Percentiles rank a stretch among this genome's conserved stretches.
These are phyloP conservation scores for Hypsizygus ulmarius DNA, from an alignment of 1,284 basidiomycete genomes.

Conservation along the genomic window DNA sequence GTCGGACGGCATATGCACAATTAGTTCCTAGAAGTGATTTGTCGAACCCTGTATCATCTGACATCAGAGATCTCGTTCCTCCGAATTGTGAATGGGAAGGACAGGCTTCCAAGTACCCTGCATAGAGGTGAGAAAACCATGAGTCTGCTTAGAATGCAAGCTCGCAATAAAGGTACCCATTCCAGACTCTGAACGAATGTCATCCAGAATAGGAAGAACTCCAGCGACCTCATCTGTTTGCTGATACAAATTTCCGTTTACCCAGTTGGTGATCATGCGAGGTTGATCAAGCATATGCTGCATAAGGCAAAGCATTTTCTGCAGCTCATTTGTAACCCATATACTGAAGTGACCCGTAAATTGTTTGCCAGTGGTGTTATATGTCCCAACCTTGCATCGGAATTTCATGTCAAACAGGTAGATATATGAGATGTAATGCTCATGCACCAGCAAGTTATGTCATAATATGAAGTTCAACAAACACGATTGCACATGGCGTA, in stretches of 20 bases:
- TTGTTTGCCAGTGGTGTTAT: constrained; percentile 18
- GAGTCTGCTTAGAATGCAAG: constrained; percentile 12
- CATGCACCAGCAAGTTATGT: constrained; percentile 16
- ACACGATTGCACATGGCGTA: constrained; percentile 19
- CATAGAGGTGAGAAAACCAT: constrained; percentile 21
- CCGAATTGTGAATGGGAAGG: constrained; percentile 19
- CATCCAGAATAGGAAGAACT: constrained; percentile 25
- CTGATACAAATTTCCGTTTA: constrained; percentile 28
- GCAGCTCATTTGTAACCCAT: constrained; percentile 22
- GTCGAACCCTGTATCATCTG: not conserved
- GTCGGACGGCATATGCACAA: not conserved
- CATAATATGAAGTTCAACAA: constrained; percentile 22
- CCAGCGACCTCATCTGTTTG: constrained; percentile 23
- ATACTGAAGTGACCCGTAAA: constrained; percentile 20
- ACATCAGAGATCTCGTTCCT: constrained; percentile 14
- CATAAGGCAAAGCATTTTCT: constrained; percentile 13
- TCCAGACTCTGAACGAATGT: constrained; percentile 14
- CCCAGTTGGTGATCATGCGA: constrained; percentile 17
- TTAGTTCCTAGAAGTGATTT: not conserved
- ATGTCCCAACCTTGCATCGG: constrained; percentile 23
- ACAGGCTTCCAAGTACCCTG: constrained; percentile 23
- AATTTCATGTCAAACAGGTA: no score
- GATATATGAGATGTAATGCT: not conserved
- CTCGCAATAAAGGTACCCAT: constrained; percentile 18
- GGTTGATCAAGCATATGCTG: constrained; percentile 14